These are phyloP conservation scores for Phyllosticta capitalensis DNA, from an alignment of 2,329 filamentous ascomycete genomes.

Conservation along the genomic window DNA sequence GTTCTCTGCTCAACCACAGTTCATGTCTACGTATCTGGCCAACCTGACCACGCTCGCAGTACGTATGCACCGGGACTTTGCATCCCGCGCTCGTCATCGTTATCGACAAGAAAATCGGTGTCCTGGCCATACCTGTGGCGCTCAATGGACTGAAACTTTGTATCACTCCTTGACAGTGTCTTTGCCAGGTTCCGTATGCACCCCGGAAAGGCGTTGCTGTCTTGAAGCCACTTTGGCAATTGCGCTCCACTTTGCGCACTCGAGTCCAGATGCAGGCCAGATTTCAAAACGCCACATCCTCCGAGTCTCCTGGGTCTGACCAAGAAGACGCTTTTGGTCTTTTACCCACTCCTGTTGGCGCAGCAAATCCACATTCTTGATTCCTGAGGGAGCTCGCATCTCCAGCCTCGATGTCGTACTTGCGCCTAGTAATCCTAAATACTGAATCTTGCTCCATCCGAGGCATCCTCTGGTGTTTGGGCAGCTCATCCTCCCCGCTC, in stretches of 20 bases:
- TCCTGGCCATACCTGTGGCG: background rate
- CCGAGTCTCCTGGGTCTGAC: background rate
- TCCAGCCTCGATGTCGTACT: background rate
- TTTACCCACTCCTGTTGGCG: background rate
- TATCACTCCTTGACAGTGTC: background rate
- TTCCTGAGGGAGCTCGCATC: background rate
- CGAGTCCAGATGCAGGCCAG: background rate
- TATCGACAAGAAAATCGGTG: background rate
- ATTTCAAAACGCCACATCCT: conserved; percentile 5
- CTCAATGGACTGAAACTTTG: background rate
- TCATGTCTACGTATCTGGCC: background rate
- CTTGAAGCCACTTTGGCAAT: background rate
- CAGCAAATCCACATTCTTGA: background rate
- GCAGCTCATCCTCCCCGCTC: background rate
- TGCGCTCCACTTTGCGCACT: background rate
- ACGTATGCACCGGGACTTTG: background rate
- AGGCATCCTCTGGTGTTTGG: background rate
- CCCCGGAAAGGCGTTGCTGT: background rate
- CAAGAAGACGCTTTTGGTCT: background rate
- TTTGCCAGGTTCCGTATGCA: background rate
- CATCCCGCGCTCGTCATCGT: background rate
- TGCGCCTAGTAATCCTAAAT: background rate
- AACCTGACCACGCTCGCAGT: background rate
- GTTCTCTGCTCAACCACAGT: background rate
- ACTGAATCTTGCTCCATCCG: background rate